Evolutionary conservation across 108 stramenopile genomes (phyloP).

Genomic region (Nitzschia inconspicua): DNA sequence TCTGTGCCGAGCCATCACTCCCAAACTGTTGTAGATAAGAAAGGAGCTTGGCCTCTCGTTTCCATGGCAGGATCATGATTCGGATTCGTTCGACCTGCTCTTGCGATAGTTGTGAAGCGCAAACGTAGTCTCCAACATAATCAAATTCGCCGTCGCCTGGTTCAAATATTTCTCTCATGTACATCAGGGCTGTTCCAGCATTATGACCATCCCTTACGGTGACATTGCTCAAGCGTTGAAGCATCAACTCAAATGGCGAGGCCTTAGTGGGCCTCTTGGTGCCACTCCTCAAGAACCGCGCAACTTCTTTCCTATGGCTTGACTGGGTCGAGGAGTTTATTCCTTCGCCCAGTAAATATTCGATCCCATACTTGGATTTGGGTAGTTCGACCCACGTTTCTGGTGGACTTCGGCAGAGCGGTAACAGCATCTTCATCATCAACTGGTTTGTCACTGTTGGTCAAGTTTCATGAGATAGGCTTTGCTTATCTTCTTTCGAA

Average conservation of each 20-base stretch:
- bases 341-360: conserved; percentile 1
- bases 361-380: conserved; percentile 5
- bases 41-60: conserved; percentile 8
- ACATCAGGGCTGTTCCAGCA: conserved; percentile 12
- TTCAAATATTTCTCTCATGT: conserved; percentile 25
- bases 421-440: too few relatives aligned
- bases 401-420: too few relatives aligned
- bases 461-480: too few relatives aligned
- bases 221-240: conserved; percentile 1
- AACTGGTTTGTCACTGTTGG: too few relatives aligned
- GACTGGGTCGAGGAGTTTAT: not conserved
- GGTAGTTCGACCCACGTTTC: conserved; percentile 11
- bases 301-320: too few relatives aligned
- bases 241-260: conserved; percentile 11
- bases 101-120: conserved; percentile 8
- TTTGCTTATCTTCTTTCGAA: too few relatives aligned
- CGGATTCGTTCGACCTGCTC: conserved; percentile 11
- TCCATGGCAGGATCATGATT: conserved; percentile 7
- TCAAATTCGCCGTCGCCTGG: conserved; percentile 14
- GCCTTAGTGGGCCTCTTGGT: not conserved
- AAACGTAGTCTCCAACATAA: conserved; percentile 2
- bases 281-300: too few relatives aligned
- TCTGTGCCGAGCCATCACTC: too few relatives aligned
- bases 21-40: conserved; percentile 12
- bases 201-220: conserved; percentile 7